Base-by-base conservation (phyloP, 75 land plant species). In the Adiantum capillusveneris region DNA sequence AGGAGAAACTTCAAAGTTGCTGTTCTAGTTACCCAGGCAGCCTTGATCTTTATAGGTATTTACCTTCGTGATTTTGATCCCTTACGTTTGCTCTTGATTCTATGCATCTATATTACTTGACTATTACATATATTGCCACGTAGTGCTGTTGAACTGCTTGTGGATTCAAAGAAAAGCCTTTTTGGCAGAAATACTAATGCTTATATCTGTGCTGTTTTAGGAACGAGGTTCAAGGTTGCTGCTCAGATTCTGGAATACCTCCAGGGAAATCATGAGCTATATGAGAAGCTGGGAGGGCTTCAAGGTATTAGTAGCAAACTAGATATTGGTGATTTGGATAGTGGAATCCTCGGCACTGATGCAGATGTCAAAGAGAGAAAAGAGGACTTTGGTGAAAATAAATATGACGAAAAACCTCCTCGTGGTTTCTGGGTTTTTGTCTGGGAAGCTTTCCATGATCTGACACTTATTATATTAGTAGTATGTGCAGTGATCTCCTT, bases 381-480 rank as follows among this genome's bases (percentile, higher is more conserved):
- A 63, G 76, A 72, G 21, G 51, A 75, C 9, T 88, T 58, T 75
- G 97, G 97, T 53, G 18, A 75, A 44, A 92, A 92, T 65, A 82
- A 72, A 57, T 92, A 85, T 46, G 59, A 78, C 20, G 94, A 82
- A 64, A 71, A 57, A 43, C 69, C 68, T 67, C 29, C 58, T 11
- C 59, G 75, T 30, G 71, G 96, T 48, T 93, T 93, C 67, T 93
- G 74, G 82, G 74, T 84, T 3, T 92, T 82, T 80, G 90, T 92
- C 12, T 88, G 86, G 89, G 97, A 92, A 70, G 86, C 97, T 19
- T 77, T 90, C 64, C 88, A 92, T 29, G 97, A 92, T 59, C 79
- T 69, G 66, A 92, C 97, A 12, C 81, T 92, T 11, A 81, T 82
- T 58, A 83, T 88, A 30, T 78, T 92, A 29, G 89, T 64, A 25